Conservation (phyloP, 371 early-diverging fungal species). For the Mortierella sp. region DNA sequence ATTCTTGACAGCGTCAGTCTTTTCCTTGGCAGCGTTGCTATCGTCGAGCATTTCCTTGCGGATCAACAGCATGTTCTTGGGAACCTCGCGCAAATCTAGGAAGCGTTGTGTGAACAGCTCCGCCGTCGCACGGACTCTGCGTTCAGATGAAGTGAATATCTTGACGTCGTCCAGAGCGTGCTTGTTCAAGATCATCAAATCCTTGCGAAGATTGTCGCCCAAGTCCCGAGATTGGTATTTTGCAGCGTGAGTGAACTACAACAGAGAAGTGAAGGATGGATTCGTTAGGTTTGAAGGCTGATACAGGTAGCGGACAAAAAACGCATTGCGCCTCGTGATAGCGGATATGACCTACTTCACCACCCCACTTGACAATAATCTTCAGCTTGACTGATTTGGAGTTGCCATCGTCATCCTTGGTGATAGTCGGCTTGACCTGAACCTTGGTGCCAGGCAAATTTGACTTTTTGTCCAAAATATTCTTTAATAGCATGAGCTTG, state of each 20-base stretch:
- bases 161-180: constrained; percentile 88
- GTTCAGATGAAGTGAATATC: constrained; percentile 88
- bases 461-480: constrained; percentile 84
- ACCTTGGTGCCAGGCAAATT: constrained; percentile 92
- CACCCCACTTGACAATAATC: constrained; percentile 97
- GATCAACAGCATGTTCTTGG: constrained; percentile 71
- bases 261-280: background rate
- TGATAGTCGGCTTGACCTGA: constrained; percentile 86
- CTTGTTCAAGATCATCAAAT: constrained; percentile 88
- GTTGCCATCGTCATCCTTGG: constrained; percentile 60
- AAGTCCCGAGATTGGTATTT: constrained; percentile 90
- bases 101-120: constrained; percentile 86
- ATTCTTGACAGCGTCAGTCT: constrained; percentile 86
- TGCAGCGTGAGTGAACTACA: constrained; percentile 94
- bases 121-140: constrained; percentile 90
- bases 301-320: too few species aligned
- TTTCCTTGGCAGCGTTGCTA: constrained; percentile 93
- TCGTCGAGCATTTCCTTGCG: constrained; percentile 95
- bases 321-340: too few species aligned
- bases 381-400: constrained; percentile 78
- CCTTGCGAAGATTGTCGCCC: constrained; percentile 93
- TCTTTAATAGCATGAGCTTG: constrained; percentile 71
- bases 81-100: constrained; percentile 67
- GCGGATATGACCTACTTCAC: constrained; percentile 75
- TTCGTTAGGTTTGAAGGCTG: background rate